phyloP scores from a whole-genome alignment of 2,329 filamentous ascomycete genomes.

The Byssothecium circinans region DNA sequence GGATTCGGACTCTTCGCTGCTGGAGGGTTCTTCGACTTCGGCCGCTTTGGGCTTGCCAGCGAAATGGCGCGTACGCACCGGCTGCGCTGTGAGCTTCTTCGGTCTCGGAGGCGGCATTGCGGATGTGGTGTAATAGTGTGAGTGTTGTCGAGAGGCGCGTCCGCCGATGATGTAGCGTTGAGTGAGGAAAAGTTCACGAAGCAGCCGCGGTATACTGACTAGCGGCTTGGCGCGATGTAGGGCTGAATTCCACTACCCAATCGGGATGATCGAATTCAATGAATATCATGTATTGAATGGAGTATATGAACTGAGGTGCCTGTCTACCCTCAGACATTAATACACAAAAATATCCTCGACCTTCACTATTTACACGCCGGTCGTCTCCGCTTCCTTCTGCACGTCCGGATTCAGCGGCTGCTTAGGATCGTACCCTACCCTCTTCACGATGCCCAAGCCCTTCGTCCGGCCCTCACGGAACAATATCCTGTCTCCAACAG shows the following conservation, averaged over 20 bases:
- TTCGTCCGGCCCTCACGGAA: conserved; percentile 96
- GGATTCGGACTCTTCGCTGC: conserved; percentile 53
- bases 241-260: too few relatives aligned
- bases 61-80: conserved; percentile 75
- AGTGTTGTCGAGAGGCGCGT: background rate
- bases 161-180: background rate
- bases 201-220: background rate
- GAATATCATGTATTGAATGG: too few relatives aligned
- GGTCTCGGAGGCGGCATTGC: conserved; percentile 53
- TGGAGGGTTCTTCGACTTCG: conserved; percentile 43
- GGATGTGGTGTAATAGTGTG: background rate
- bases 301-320: too few relatives aligned
- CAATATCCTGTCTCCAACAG: conserved; percentile 82
- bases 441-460: conserved; percentile 91
- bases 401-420: conserved; percentile 46
- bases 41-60: conserved; percentile 72
- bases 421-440: conserved; percentile 77
- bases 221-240: background rate
- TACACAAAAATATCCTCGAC: too few relatives aligned
- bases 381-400: conserved; percentile 23
- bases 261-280: too few relatives aligned
- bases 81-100: conserved; percentile 93
- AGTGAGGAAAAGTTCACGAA: background rate
- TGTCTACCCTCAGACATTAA: too few relatives aligned
- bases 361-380: conserved; percentile 9